Evolutionary conservation across 257 asterid species (phyloP).

Genomic region (Nicotiana paniculata): DNA sequence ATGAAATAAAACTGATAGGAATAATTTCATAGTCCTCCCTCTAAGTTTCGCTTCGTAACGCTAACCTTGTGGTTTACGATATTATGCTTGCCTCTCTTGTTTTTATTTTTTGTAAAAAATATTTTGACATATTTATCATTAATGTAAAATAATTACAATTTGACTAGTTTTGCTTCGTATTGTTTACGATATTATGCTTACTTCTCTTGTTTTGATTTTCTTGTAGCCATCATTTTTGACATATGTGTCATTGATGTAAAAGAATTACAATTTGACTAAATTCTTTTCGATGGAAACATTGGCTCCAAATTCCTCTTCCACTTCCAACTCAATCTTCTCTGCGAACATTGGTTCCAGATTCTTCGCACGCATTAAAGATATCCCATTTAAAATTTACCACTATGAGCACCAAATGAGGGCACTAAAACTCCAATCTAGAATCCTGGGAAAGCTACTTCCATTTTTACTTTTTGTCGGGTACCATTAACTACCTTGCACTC

Average conservation of each 20-base stretch:
- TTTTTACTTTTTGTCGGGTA: too few relatives aligned
- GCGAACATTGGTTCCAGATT: background rate
- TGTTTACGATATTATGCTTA: background rate
- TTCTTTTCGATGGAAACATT: background rate
- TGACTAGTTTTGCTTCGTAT: background rate
- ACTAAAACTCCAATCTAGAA: conserved; percentile 1
- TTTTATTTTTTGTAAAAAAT: background rate
- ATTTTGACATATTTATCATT: background rate
- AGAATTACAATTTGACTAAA: background rate
- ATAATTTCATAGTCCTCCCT: background rate
- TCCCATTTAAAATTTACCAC: background rate
- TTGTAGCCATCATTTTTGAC: background rate
- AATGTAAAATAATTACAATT: background rate
- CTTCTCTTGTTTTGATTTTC: background rate
- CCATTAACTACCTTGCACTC: too few relatives aligned
- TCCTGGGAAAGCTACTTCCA: background rate
- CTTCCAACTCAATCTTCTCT: background rate
- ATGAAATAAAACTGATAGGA: background rate
- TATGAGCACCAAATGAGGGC: background rate
- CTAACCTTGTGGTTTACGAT: background rate
- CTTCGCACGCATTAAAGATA: background rate
- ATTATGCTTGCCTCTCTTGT: background rate
- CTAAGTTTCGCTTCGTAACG: background rate
- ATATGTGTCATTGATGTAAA: background rate
- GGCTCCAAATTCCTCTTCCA: background rate